A percentile compares a stretch with the other conserved stretches of the same genome.
Conservation (phyloP, 805 yeast species). For the Candida alai region DNA sequence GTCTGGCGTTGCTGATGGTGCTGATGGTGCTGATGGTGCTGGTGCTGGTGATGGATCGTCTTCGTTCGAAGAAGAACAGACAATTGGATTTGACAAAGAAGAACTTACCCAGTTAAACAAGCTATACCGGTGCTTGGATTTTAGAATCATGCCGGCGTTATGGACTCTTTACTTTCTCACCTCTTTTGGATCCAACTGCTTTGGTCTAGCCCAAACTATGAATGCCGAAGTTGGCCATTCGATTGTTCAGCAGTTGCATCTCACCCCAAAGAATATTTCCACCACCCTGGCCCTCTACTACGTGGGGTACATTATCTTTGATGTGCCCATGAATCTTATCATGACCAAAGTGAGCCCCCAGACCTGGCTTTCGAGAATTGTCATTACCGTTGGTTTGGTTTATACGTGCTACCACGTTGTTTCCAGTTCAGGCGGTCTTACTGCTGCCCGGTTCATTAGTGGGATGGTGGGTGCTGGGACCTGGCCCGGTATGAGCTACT, state of each 20-base stretch:
- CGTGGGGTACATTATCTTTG: conserved; percentile 81
- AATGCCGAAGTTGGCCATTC: conserved; percentile 61
- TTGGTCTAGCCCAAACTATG: conserved; percentile 81
- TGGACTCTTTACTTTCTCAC: conserved; percentile 78
- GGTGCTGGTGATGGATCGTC: no score
- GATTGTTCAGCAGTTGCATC: conserved; percentile 44
- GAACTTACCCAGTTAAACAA: conserved; percentile 49
- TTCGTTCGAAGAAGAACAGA: no score
- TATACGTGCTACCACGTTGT: conserved; percentile 71
- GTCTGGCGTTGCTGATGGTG: conserved; percentile 1
- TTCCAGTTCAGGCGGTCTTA: conserved; percentile 52
- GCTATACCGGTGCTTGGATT: conserved; percentile 60
- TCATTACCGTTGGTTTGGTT: conserved; percentile 71
- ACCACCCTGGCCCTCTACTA: conserved; percentile 78
- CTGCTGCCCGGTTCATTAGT: conserved; percentile 66
- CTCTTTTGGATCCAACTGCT: conserved; percentile 73
- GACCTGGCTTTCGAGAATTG: conserved; percentile 77
- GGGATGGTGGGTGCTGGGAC: conserved; percentile 83
- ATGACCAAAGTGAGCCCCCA: conserved; percentile 87
- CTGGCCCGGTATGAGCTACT: conserved; percentile 89
- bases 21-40: neutral
- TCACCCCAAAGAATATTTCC: conserved; percentile 56
- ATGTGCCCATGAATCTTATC: conserved; percentile 80
- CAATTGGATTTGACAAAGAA: conserved; percentile 17
- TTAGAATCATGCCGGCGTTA: conserved; percentile 73